Evolutionary conservation across 805 yeast species (phyloP), one percentile per base, ranked within the genome.

Genomic region (Cyberlindnera lachancei): DNA sequence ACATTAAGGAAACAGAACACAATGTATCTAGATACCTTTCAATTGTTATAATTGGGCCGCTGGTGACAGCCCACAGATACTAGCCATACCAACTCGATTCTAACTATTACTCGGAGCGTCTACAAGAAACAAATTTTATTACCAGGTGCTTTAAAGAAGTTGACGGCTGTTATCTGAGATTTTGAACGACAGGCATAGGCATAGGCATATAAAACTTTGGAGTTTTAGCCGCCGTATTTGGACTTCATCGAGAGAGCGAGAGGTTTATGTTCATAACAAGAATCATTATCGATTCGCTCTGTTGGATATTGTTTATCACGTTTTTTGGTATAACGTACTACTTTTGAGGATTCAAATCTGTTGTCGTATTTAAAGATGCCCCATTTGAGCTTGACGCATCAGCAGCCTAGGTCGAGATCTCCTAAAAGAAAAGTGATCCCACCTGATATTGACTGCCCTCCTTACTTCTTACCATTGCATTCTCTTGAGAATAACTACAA

Each of bases 401-500:
- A 18, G 16, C 7, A 19, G 11, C 21, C 12, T 5, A 17, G 8
- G 3, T 11, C 13, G 13, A 11, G 15, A 3, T 18, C 23, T 5
- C 23, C 29, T 8, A 27, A 17, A 18, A 27, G 15, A 18, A 14
- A 9, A n/a, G 15, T 15, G 21, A 18, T 48, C 2, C 71, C 70
- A 4, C 50, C 57, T 5, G 70, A 65, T 44, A 27, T 64, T 22
- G 34, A 54, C 29, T 36, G 38, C 29, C 70, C 70, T 2, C 71
- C 70, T 1, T 44, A 48, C 21, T 53, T 52, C 30, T 52, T 68
- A 7, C 78, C 78, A 1, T 38, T 73, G 7, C 64, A 61, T 30
- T 49, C 67, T 7, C 53, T 68, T 29, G 43, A 48, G 4, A 49
- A 55, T 7, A 55, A 70, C 26, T 82, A 76, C 48, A 68, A 66